Evolutionary conservation across 768 basidiomycete genomes (phyloP), one percentile per base, ranked within the genome.

Genomic region (Termitomyces sp.): DNA sequence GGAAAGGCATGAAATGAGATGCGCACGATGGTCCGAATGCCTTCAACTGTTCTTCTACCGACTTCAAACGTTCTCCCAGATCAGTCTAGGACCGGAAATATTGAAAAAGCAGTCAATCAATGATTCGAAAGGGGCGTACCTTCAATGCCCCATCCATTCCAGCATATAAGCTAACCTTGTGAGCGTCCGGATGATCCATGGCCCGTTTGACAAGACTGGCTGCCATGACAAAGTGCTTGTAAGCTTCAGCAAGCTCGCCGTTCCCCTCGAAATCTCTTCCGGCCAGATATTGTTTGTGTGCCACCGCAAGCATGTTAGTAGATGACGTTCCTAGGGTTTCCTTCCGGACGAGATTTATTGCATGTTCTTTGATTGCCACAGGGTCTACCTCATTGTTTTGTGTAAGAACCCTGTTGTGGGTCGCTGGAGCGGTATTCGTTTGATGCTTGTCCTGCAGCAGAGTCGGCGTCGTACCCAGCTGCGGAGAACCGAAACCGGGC

Each of bases 91-190:
- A 50, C 16, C 33, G 24, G 18, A 45, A 10, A 10, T 20, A 20
- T 45, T 51, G n/a, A n/a, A 33, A 34, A 24, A 47, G 8, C 24
- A 27, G 16, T 53, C 62, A 48, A 55, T 53, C 43, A 52, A 56
- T 33, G 20, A 46, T 43, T 46, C 67, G 55, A 63, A 51, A 37
- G n/a, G 42, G 42, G 46, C 80, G 33, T 64, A 91, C 90, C 76
- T 82, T 78, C 64, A 85, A 77, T 59, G 91, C 89, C 24, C 85
- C 82, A 43, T 75, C 64, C 55, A 89, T 79, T 63, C 89, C 88
- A 70, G 81, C 84, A 70, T 80, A 79, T 47, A 90, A 69, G 36
- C 79, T 84, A 57, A 77, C 77, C 59, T 79, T 82, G 42, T 79
- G 81, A 37, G 73, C 74, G 46, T 89, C 88, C 9, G 76, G 58